A percentile compares a stretch with the other conserved stretches of the same genome.
Conservation (phyloP, 108 stramenopile species). For the Ochromonas danica region DNA sequence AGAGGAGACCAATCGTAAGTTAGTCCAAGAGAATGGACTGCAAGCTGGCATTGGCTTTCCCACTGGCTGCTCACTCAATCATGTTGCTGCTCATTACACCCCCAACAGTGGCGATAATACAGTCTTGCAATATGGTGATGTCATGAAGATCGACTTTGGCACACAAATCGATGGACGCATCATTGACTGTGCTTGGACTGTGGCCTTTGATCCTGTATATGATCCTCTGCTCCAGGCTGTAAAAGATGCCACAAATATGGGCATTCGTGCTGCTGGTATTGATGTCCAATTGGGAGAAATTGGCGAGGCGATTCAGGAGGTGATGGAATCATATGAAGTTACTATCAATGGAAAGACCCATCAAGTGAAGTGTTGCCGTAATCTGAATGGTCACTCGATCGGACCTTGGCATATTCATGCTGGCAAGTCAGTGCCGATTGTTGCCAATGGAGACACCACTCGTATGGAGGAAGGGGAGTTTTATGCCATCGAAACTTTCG, state of each 20-base stretch:
- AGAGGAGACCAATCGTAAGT: constrained; percentile 86
- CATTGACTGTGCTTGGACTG: constrained; percentile 98
- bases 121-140: constrained; percentile 80
- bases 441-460: constrained; percentile 80
- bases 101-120: constrained; percentile 94
- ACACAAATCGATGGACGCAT: constrained; percentile 97
- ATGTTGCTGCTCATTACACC: constrained; percentile 98
- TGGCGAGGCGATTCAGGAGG: constrained; percentile 82
- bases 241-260: constrained; percentile 87
- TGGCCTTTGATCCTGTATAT: constrained; percentile 85
- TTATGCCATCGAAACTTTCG: constrained; percentile 99
- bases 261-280: constrained; percentile 85
- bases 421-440: constrained; percentile 93
- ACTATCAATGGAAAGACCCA: constrained; percentile 84
- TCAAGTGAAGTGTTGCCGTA: constrained; percentile 84
- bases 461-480: constrained; percentile 98
- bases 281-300: constrained; percentile 95
- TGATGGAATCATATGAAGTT: constrained; percentile 97
- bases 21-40: constrained; percentile 57
- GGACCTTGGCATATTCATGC: constrained; percentile 96
- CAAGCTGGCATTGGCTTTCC: constrained; percentile 89
- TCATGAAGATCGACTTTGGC: constrained; percentile 98
- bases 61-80: constrained; percentile 93
- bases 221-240: constrained; percentile 88
- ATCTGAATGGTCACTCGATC: constrained; percentile 96